Conservation (phyloP, 306 rosid genomes). For the Pyrus communis region DNA sequence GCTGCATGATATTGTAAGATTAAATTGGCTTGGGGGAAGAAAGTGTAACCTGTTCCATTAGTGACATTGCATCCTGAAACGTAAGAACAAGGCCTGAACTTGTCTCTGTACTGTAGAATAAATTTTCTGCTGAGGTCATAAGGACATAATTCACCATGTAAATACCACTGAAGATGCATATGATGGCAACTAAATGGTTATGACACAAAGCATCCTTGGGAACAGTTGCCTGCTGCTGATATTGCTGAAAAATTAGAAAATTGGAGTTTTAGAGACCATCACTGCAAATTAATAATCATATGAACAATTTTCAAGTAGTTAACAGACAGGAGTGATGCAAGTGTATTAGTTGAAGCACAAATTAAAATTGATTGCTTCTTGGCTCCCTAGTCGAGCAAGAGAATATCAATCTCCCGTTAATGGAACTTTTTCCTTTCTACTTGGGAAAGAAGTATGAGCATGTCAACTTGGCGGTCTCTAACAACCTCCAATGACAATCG, state of each 20-base stretch:
- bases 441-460: neutral
- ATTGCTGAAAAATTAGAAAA: slow-evolving; percentile 46
- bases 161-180: slow-evolving; percentile 67
- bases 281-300: neutral
- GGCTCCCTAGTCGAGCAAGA: neutral
- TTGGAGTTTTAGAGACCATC: slow-evolving; percentile 23
- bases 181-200: slow-evolving; percentile 69
- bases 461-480: neutral
- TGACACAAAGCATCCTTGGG: slow-evolving; percentile 67
- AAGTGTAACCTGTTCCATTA: slow-evolving; percentile 66
- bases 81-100: slow-evolving; percentile 53
- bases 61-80: slow-evolving; percentile 68
- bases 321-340: neutral
- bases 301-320: neutral
- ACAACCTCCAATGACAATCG: neutral
- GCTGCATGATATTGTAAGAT: too few species aligned
- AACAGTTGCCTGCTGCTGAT: slow-evolving; percentile 35
- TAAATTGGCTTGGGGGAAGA: neutral
- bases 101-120: slow-evolving; percentile 29
- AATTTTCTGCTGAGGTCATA: slow-evolving; percentile 65
- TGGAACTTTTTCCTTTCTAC: neutral
- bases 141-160: slow-evolving; percentile 61
- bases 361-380: neutral
- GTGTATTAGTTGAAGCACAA: neutral
- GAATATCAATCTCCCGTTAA: neutral